phyloP scores from a whole-genome alignment of 2,329 filamentous ascomycete species.

The Ceratocystis alfenasii region DNA sequence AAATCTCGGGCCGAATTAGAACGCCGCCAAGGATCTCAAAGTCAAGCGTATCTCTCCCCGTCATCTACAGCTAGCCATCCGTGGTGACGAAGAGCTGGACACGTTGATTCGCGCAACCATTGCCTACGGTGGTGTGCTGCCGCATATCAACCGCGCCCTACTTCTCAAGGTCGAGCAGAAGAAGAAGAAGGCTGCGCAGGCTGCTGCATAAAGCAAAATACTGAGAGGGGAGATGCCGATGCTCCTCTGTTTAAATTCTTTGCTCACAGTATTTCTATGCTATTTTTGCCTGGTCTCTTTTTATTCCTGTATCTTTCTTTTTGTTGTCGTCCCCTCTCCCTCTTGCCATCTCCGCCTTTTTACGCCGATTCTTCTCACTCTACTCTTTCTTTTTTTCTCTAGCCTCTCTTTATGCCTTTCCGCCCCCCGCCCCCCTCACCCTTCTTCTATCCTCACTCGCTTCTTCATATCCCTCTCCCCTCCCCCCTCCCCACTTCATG shows the following conservation, averaged over 20 bases:
- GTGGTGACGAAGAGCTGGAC: slow-evolving; percentile 95
- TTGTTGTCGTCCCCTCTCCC: background rate
- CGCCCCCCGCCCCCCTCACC: background rate
- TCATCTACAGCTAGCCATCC: slow-evolving; percentile 94
- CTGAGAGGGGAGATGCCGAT: background rate
- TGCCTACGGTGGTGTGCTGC: slow-evolving; percentile 93
- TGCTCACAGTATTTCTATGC: background rate
- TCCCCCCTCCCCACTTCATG: background rate
- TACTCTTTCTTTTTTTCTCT: background rate
- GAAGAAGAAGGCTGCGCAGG: slow-evolving; percentile 55
- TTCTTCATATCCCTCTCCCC: background rate
- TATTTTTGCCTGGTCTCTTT: background rate
- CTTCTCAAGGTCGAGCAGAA: slow-evolving; percentile 94
- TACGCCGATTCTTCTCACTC: background rate
- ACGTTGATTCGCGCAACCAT: slow-evolving; percentile 96
- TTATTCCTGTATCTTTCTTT: background rate
- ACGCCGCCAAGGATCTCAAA: slow-evolving; percentile 98
- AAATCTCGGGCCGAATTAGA: slow-evolving; percentile 38
- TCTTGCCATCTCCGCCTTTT: background rate
- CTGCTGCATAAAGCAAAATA: slow-evolving; percentile 15
- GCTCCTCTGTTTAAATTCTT: background rate
- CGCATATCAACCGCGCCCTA: slow-evolving; percentile 95
- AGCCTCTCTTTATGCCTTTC: background rate
- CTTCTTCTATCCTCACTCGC: background rate
- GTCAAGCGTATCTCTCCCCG: slow-evolving; percentile 99